Evolutionary conservation across 2,329 filamentous ascomycete genomes (phyloP), one percentile per base, ranked within the genome.

Genomic region (Fusarium nematophilum): DNA sequence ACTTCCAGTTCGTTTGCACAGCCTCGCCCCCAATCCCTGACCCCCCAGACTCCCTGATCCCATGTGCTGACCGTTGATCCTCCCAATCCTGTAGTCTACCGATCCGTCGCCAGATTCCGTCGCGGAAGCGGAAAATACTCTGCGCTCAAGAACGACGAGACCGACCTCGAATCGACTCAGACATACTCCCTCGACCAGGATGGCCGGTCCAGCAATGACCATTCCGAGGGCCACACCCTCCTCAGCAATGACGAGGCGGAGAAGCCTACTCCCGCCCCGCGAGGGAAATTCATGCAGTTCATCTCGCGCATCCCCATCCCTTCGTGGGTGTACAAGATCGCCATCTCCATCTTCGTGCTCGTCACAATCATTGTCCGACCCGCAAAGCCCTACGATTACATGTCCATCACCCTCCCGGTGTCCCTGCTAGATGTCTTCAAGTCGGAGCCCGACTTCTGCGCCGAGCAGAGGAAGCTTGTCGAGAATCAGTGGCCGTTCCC

Each of bases 371-470:
- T 70, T 11, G 26, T 72, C 13, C 65, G 73, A 23, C 70, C 72
- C n/a, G 52, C 66, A 10, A 64, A 68, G 31, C 73, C 73, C 3
- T 75, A 73, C 57, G 56, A 66, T 42, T 67, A 71, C 31, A 65
- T 75, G 57, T 70, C 72, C 4, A 64, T 67, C 13, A 75, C 73
- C 0, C 64, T 75, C 6, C 72, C 73, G 1, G 53, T 73, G 1
- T 64, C 72, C 2, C 61, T 75, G 43, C 49, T 74, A 21, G 69
- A 66, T 23, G 56, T 71, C n/a, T 67, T 75, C 50, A 53, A 60
- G 9, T 17, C 66, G 9, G 66, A 69, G 15, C 50, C 66, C 29
- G 64, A 70, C 34, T 63, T 65, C 23, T 74, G 73, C 51, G 25
- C 47, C 6, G 65, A 67, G 8, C 68, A 70, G 25, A 56, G 57